Base-by-base conservation (phyloP, 306 rosid genomes). In the Heteromeles arbutifolia region DNA sequence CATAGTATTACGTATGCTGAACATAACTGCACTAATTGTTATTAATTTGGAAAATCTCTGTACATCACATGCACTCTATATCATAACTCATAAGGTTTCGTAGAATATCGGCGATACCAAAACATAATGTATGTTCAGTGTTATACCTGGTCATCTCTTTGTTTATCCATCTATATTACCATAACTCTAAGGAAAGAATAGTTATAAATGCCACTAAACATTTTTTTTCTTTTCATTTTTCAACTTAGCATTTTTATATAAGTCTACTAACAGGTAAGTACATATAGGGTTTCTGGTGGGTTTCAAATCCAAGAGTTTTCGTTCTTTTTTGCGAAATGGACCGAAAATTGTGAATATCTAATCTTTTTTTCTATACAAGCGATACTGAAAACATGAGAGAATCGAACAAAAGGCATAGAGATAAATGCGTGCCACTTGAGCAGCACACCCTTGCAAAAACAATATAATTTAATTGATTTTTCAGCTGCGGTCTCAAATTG, bases 151-250 rank as follows among this genome's bases (percentile, higher is more conserved):
- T 14, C 63, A 54, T 63, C 45, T 74, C 41, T 74, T 74, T 54
- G 22, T 74, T 44, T 41, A 62, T 70, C 62, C 45, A 64, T 71
- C 69, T 57, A 24, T 41, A 7, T 70, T 56, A 31, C 80, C 21
- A 72, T 32, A 39, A 43, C 80, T 70, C 82, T 54, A 82, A 74
- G 80, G 54, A 73, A 82, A 64, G 80, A 78, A 69, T 82, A 74
- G 61, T 39, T 37, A 12, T 37, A 32, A 31, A 34, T 17, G 39
- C 53, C 32, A 24, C 15, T 62, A 0, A 32, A 19, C 14, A 17
- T 32, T 18, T 65, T 63, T 12, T 59, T 59, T 10, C 17, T 29
- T 29, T 63, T 28, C 37, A 32, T 21, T 50, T 34, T 13, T 70
- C 9, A 62, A 62, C 41, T 59, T 15, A 2, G 31, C 41, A 63